A percentile compares a stretch with the other conserved stretches of the same genome.
phyloP scores from a whole-genome alignment of 108 stramenopile species.

The Nannochloropsis salina region DNA sequence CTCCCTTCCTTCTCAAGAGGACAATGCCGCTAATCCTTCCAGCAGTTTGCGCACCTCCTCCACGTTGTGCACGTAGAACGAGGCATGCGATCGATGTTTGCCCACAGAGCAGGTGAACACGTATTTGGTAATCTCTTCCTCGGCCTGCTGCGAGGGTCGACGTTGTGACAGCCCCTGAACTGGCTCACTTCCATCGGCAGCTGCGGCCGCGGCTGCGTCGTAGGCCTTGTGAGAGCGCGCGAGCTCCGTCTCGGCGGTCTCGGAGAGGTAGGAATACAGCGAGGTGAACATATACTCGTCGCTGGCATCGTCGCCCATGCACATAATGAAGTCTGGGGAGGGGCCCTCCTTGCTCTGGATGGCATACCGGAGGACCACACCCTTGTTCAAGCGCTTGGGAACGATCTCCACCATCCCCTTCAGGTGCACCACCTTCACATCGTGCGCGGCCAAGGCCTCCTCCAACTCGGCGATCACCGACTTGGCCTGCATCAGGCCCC shows the following conservation, averaged over 20 bases:
- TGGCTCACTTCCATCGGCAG: background rate
- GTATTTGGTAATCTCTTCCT: slow-evolving; percentile 56
- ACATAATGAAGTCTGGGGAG: slow-evolving; percentile 76
- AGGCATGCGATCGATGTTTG: slow-evolving; percentile 90
- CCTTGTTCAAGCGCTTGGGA: slow-evolving; percentile 54
- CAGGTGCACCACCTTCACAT: slow-evolving; percentile 73
- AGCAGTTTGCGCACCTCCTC: slow-evolving; percentile 81
- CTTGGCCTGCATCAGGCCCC: slow-evolving; percentile 88
- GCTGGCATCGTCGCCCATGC: slow-evolving; percentile 85
- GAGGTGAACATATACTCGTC: slow-evolving; percentile 94
- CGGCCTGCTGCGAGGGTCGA: slow-evolving; percentile 21
- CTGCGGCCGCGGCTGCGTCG: background rate
- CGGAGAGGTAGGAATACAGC: slow-evolving; percentile 43
- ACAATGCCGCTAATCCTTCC: slow-evolving; percentile 56
- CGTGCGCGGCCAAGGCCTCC: slow-evolving; percentile 67
- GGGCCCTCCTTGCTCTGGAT: slow-evolving; percentile 38
- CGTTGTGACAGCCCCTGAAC: background rate
- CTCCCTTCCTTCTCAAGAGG: background rate
- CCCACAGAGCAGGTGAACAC: slow-evolving; percentile 87
- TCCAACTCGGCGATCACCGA: slow-evolving; percentile 81
- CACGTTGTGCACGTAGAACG: slow-evolving; percentile 83
- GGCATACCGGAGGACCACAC: slow-evolving; percentile 42
- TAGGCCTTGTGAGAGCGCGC: background rate
- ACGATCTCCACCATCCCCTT: slow-evolving; percentile 42
- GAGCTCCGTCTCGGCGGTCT: background rate